phyloP scores from a whole-genome alignment of 225 moss, liverwort and hornwort genomes.

The Straminergon stramineum region DNA sequence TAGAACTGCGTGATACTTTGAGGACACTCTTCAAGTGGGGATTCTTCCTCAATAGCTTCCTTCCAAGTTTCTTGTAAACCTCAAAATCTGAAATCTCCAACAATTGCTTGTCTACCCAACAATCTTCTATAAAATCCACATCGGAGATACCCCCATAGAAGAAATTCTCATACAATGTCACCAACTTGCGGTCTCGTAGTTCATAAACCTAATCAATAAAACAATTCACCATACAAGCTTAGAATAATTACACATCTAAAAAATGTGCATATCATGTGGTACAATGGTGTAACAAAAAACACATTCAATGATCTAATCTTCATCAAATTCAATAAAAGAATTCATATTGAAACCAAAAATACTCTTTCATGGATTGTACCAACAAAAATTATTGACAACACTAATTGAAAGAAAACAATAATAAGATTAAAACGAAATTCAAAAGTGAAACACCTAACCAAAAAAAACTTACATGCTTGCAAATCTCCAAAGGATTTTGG shows the following conservation, averaged over 20 bases:
- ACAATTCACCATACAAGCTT: background rate
- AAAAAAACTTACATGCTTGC: background rate
- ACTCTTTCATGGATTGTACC: too few relatives aligned
- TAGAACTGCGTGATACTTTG: rapidly evolving
- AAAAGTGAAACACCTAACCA: too few relatives aligned
- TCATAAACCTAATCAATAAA: background rate
- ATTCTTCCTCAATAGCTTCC: background rate
- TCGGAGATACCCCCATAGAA: too few relatives aligned
- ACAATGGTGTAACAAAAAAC: rapidly evolving
- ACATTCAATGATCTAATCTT: too few relatives aligned
- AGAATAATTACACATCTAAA: too few relatives aligned
- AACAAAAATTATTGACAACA: background rate
- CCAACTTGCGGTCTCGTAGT: background rate
- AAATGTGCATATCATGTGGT: rapidly evolving
- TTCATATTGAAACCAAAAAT: rapidly evolving
- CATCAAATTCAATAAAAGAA: background rate
- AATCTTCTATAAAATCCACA: rapidly evolving
- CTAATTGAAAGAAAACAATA: rapidly evolving
- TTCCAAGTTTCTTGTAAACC: background rate
- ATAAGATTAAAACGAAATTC: rapidly evolving
- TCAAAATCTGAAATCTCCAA: rapidly evolving
- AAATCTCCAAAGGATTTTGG: background rate
- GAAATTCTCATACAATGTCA: too few relatives aligned
- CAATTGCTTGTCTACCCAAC: too few relatives aligned
- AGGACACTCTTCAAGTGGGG: background rate